Evolutionary conservation across 345 rosid genomes (phyloP).

Genomic region (Pugionium cornutum): DNA sequence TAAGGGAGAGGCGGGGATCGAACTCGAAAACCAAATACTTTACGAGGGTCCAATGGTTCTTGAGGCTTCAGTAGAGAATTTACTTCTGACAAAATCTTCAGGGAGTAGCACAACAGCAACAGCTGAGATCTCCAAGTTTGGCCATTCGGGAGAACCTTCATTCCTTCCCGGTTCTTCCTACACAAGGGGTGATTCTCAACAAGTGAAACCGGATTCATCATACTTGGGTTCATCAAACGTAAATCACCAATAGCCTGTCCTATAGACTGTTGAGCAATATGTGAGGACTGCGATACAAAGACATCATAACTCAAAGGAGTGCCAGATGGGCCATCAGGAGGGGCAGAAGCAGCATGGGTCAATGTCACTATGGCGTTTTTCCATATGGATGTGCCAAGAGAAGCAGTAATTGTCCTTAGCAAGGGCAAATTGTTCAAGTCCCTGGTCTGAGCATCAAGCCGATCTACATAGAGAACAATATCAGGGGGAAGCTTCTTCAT

Average conservation of each 20-base stretch:
- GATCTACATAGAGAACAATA: slow-evolving; percentile 84
- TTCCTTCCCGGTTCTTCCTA: slow-evolving; percentile 81
- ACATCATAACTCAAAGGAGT: slow-evolving; percentile 83
- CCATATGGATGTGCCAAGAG: slow-evolving; percentile 85
- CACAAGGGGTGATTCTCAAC: slow-evolving; percentile 91
- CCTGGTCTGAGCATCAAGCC: slow-evolving; percentile 77
- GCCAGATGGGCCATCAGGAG: slow-evolving; percentile 95
- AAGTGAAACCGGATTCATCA: slow-evolving; percentile 89
- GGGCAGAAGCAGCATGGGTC: slow-evolving; percentile 96
- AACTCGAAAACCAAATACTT: slow-evolving; percentile 83
- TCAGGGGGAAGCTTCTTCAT: slow-evolving; percentile 77
- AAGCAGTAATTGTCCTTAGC: slow-evolving; percentile 62
- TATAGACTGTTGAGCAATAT: slow-evolving; percentile 86
- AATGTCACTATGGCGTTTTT: slow-evolving; percentile 80
- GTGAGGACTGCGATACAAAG: slow-evolving; percentile 90
- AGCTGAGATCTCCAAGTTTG: slow-evolving; percentile 90
- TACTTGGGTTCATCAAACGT: slow-evolving; percentile 84
- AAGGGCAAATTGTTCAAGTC: slow-evolving; percentile 85
- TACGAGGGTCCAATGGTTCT: slow-evolving; percentile 73
- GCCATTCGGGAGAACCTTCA: slow-evolving; percentile 89
- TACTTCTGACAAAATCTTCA: slow-evolving; percentile 86
- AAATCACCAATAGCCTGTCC: slow-evolving; percentile 92
- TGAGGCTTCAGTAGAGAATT: slow-evolving; percentile 72
- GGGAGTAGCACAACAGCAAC: slow-evolving; percentile 70
- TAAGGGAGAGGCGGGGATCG: slow-evolving; percentile 95